Conservation (phyloP, 2,329 filamentous ascomycete species). For the Penicillium sp. region DNA sequence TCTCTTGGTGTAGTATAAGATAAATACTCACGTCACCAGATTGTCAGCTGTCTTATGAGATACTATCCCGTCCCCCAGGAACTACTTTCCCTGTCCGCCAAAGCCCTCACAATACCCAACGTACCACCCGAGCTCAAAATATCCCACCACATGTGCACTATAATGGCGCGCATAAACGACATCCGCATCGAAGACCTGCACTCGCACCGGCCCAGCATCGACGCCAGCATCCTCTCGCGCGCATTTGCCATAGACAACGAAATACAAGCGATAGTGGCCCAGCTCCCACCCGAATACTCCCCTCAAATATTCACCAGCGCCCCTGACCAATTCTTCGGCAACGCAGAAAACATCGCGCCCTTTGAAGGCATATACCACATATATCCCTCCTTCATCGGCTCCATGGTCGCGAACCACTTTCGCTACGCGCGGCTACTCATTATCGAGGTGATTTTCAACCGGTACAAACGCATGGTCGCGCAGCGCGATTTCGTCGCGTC, state of each 20-base stretch:
- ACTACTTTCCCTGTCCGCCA: slow-evolving; percentile 28
- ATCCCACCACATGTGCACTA: slow-evolving; percentile 27
- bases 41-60: slow-evolving; percentile 34
- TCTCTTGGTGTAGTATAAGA: background rate
- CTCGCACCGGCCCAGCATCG: background rate
- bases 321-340: slow-evolving; percentile 33
- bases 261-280: slow-evolving; percentile 29
- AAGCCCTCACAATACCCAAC: slow-evolving; percentile 17
- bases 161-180: slow-evolving; percentile 30
- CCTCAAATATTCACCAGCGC: slow-evolving; percentile 23
- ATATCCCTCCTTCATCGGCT: slow-evolving; percentile 53
- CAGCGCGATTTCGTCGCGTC: slow-evolving; percentile 21
- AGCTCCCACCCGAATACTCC: slow-evolving; percentile 24
- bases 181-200: slow-evolving; percentile 19
- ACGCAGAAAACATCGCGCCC: slow-evolving; percentile 18
- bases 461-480: slow-evolving; percentile 24
- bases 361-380: slow-evolving; percentile 54
- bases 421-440: slow-evolving; percentile 56
- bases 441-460: slow-evolving; percentile 46
- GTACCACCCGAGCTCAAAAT: slow-evolving; percentile 18
- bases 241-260: slow-evolving; percentile 32
- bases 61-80: slow-evolving; percentile 27
- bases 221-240: slow-evolving; percentile 26
- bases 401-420: slow-evolving; percentile 57
- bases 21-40: slow-evolving; percentile 21